Base-by-base conservation (phyloP, 2,329 filamentous ascomycete species). In the Aspergillus versicolor region DNA sequence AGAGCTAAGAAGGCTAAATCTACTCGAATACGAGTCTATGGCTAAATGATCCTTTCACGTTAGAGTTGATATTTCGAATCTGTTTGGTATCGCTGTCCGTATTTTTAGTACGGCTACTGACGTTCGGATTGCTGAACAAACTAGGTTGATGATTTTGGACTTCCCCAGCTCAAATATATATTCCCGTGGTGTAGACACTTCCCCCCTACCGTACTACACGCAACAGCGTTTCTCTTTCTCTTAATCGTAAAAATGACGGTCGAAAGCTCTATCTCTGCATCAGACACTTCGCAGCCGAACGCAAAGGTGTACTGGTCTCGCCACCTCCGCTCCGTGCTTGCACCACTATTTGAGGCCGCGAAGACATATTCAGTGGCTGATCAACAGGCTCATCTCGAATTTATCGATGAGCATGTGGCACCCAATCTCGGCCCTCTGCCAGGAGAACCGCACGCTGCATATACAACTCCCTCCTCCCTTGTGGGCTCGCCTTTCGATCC, bases 211-310 rank as follows among this genome's bases (percentile, higher is more conserved):
- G 9, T 27, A 27, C 27, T 3, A 27, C 27, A 27, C 27, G 8
- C 8, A 11, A 42, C 22, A 42, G 11, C 3, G 40, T 3, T 22
- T 19, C 17, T 17, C 3, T 5, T 5, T 5, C 1, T 17, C 17
- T 5, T 17, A 19, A 19, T 42, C 21, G n/a, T 42, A 12, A 42
- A 22, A 42, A 19, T 42, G 6, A n/a, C 21, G 22, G 40, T 12
- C 17, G 17, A 17, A 5, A 72, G 27, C 45, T 70, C 60, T 6
- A 27, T 2, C 8, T 9, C 7, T 27, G 7, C 27, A 27, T 27
- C 27, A 27, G 27, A 11, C 8, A 27, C 27, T 9, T 27, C 27
- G 27, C 27, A 27, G 9, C 8, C 2, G 71, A 27, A 2, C 5
- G 40, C 46, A n/a, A 38, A n/a, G 17, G 38, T 41, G 43, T 56